Percentiles rank a stretch among this genome's conserved stretches.
Evolutionary conservation across 345 rosid species (phyloP).

Genomic region (Pugionium dolabratum): DNA sequence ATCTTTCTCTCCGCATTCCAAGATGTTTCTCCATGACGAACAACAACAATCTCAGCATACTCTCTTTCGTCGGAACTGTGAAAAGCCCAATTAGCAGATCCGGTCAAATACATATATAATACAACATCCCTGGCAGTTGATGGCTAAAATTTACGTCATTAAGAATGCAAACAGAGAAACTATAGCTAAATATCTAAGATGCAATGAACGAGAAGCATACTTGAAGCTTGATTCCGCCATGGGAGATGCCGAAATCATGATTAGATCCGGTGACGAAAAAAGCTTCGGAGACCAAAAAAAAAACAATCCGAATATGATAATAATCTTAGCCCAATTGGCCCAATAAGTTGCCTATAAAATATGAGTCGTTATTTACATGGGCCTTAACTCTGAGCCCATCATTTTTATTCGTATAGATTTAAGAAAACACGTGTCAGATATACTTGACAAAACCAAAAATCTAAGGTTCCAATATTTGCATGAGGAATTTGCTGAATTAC

Average conservation of each 20-base stretch:
- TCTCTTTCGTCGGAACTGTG: conserved; percentile 38
- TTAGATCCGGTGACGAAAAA: background rate
- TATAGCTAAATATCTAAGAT: too few relatives aligned
- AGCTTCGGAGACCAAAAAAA: background rate
- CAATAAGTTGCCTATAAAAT: too few relatives aligned
- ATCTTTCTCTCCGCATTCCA: conserved; percentile 77
- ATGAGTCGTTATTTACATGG: background rate
- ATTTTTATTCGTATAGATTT: too few relatives aligned
- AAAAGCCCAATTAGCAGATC: background rate
- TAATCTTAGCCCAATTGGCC: too few relatives aligned
- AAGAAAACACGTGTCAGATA: too few relatives aligned
- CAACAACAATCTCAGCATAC: conserved; percentile 66
- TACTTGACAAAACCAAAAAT: too few relatives aligned
- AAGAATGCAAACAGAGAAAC: background rate
- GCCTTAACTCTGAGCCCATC: background rate
- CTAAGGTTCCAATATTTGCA: too few relatives aligned
- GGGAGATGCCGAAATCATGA: background rate
- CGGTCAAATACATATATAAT: background rate
- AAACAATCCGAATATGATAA: background rate
- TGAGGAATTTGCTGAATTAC: too few relatives aligned
- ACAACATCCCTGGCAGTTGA: too few relatives aligned
- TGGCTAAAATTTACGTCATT: background rate
- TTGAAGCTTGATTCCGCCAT: conserved; percentile 36
- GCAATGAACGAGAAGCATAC: conserved; percentile 23
- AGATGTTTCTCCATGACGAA: conserved; percentile 82